Evolutionary conservation across 2,329 filamentous ascomycete species (phyloP).

Genomic region (Polychaeton citri): DNA sequence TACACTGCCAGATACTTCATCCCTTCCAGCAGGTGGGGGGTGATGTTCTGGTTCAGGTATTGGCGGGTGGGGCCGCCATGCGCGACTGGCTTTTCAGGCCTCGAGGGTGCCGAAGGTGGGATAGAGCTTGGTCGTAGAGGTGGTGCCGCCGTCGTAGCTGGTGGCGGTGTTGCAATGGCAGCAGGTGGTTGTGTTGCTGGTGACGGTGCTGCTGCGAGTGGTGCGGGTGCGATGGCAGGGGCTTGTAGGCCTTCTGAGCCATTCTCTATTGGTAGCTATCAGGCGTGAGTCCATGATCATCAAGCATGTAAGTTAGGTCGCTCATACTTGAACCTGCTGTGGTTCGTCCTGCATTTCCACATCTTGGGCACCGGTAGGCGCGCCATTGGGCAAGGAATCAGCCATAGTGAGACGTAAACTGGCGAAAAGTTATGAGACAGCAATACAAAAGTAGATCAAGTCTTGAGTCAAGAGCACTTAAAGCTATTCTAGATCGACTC

Average conservation of each 20-base stretch:
- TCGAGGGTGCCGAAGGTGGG: constrained; percentile 15
- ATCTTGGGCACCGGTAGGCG: not conserved
- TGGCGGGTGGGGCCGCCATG: constrained; percentile 36
- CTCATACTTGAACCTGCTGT: not conserved
- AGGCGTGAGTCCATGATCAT: not conserved
- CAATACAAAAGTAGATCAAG: too few species aligned
- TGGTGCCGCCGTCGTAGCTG: constrained; percentile 2
- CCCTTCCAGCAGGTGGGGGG: constrained; percentile 36
- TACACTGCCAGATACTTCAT: constrained; percentile 38
- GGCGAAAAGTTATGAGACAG: too few species aligned
- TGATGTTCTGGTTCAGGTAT: constrained; percentile 37
- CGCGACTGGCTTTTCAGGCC: constrained; percentile 26
- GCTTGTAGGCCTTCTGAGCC: constrained; percentile 5
- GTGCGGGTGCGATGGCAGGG: constrained; percentile 6
- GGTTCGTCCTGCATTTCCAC: not conserved
- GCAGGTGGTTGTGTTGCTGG: constrained; percentile 7
- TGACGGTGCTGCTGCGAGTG: constrained; percentile 11
- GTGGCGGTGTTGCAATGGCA: constrained; percentile 3
- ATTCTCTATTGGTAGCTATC: not conserved
- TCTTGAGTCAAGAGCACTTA: too few species aligned
- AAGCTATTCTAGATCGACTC: too few species aligned
- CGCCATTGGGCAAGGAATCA: not conserved
- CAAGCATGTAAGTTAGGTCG: not conserved
- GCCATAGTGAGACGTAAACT: too few species aligned
- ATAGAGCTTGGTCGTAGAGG: constrained; percentile 14